Conservation (phyloP, 805 yeast genomes). For the Brettanomyces bruxellensis region DNA sequence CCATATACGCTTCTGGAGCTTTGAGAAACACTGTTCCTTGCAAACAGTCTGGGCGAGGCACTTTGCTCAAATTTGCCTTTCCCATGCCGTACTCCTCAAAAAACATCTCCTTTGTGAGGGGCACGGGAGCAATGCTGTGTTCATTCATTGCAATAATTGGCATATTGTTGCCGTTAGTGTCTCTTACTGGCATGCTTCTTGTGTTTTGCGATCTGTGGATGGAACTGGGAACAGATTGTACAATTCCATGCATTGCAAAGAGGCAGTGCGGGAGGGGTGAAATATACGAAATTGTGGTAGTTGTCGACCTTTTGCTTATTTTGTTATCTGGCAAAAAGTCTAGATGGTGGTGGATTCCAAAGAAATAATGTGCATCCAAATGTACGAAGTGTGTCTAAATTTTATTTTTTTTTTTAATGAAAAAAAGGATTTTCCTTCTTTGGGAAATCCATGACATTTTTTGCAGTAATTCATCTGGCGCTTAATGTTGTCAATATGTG, state of each 20-base stretch:
- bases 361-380: too few relatives aligned
- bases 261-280: background rate
- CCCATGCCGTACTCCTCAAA: slow-evolving; percentile 49
- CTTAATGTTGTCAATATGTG: too few relatives aligned
- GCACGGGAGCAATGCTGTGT: slow-evolving; percentile 19
- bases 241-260: slow-evolving; percentile 1
- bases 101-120: slow-evolving; percentile 43
- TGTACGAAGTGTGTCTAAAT: too few relatives aligned
- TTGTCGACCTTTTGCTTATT: too few relatives aligned
- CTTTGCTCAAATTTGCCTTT: slow-evolving; percentile 44
- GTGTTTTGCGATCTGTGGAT: background rate
- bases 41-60: slow-evolving; percentile 49
- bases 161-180: background rate
- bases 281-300: background rate
- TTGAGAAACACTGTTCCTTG: slow-evolving; percentile 36
- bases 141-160: slow-evolving; percentile 7
- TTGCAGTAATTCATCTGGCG: background rate
- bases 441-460: background rate
- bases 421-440: background rate
- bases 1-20: slow-evolving; percentile 53
- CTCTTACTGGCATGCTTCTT: background rate
- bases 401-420: too few relatives aligned
- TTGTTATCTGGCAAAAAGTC: too few relatives aligned
- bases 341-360: too few relatives aligned
- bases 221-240: background rate